Conservation (phyloP, 225 moss, liverwort and hornwort species). For the Bryum argenteum region DNA sequence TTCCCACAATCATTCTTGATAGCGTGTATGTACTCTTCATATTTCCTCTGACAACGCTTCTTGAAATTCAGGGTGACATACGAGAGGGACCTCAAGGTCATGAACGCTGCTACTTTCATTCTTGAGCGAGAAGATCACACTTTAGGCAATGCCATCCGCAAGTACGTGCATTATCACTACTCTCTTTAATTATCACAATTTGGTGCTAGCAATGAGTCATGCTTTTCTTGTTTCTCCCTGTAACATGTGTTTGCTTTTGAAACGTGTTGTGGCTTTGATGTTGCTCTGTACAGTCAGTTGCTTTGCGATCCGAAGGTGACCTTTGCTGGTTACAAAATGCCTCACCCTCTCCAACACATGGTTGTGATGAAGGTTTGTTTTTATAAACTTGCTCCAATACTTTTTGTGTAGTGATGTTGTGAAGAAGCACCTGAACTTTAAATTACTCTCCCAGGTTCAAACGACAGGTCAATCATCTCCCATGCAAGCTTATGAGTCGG, state of each 20-base stretch:
- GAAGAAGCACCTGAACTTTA: no score
- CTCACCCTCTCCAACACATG: conserved; percentile 82
- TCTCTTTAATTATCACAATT: no score
- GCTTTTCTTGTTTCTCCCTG: no score
- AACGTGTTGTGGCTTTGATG: no score
- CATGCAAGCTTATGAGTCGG: conserved; percentile 90
- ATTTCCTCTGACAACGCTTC: neutral
- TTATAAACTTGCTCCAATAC: no score
- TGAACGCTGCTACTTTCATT: conserved; percentile 61
- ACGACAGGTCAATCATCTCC: conserved; percentile 91
- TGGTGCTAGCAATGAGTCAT: neutral
- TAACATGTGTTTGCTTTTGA: no score
- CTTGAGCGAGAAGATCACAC: conserved; percentile 84
- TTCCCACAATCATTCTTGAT: neutral
- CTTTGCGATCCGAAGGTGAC: conserved; percentile 70
- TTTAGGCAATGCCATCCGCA: conserved; percentile 81
- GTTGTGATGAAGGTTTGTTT: conserved; percentile 69
- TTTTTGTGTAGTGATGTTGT: no score
- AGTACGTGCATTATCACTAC: conserved; percentile 38
- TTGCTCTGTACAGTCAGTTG: no score
- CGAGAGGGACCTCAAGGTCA: conserved; percentile 81
- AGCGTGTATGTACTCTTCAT: neutral
- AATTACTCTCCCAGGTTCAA: conserved; percentile 56
- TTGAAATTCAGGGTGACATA: conserved; percentile 60
- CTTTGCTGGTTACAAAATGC: conserved; percentile 85